A percentile compares a stretch with the other conserved stretches of the same genome.
Conservation (phyloP, 805 yeast species). For the Starmerella bombicola region DNA sequence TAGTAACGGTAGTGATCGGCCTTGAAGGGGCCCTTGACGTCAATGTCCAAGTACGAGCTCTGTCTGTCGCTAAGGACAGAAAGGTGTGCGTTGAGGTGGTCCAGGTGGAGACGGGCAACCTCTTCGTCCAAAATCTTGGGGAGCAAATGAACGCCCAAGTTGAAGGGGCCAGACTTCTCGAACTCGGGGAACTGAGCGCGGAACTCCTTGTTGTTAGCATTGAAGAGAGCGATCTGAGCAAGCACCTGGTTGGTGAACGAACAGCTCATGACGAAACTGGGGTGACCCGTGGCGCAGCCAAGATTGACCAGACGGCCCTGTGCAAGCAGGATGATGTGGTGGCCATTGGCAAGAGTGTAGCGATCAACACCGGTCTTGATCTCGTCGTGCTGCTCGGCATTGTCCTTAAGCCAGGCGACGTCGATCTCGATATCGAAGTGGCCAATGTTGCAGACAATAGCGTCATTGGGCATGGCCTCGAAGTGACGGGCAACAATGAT, state of each 20-base stretch:
- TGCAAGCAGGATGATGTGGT: slow-evolving; percentile 89
- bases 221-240: slow-evolving; percentile 96
- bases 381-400: slow-evolving; percentile 87
- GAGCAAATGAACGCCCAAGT: slow-evolving; percentile 83
- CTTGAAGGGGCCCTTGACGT: slow-evolving; percentile 93
- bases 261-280: slow-evolving; percentile 98
- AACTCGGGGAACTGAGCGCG: slow-evolving; percentile 75
- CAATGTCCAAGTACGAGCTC: slow-evolving; percentile 88
- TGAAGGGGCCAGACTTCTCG: slow-evolving; percentile 82
- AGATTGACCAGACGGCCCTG: slow-evolving; percentile 99
- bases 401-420: slow-evolving; percentile 95
- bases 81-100: slow-evolving; percentile 82
- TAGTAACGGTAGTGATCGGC: slow-evolving; percentile 97
- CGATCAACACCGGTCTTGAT: slow-evolving; percentile 99
- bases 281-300: slow-evolving; percentile 99
- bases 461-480: slow-evolving; percentile 92
- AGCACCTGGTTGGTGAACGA: slow-evolving; percentile 98
- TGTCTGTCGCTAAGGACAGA: slow-evolving; percentile 64
- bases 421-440: slow-evolving; percentile 98
- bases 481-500: slow-evolving; percentile 85
- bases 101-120: slow-evolving; percentile 93
- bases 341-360: slow-evolving; percentile 76
- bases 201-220: slow-evolving; percentile 70
- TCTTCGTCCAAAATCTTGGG: slow-evolving; percentile 98
- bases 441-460: slow-evolving; percentile 99